Conservation (phyloP, 768 basidiomycete species). For the Goffeauzyma gilvescens region DNA sequence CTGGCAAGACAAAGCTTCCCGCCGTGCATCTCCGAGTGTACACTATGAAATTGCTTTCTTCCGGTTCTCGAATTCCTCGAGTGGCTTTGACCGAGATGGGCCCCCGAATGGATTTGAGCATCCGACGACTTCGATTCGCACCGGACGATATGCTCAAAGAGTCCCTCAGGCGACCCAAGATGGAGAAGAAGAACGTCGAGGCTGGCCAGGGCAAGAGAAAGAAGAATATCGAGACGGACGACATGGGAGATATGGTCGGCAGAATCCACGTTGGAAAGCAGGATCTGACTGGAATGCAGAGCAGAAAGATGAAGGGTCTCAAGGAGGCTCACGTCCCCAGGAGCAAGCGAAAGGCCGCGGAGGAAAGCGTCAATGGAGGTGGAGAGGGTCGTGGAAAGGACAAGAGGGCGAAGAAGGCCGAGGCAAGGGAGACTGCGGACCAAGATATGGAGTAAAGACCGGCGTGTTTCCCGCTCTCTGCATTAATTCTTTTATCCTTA, state of each 20-base stretch:
- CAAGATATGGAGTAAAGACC: too few species aligned
- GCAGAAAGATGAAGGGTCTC: constrained; percentile 90
- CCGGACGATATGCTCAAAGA: constrained; percentile 62
- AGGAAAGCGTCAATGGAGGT: neutral
- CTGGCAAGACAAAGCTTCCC: constrained; percentile 39
- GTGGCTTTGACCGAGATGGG: constrained; percentile 77
- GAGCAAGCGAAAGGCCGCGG: constrained; percentile 13
- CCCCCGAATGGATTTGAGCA: constrained; percentile 61
- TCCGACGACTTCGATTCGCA: constrained; percentile 56
- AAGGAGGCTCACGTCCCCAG: constrained; percentile 33
- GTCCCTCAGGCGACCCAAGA: constrained; percentile 64
- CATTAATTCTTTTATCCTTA: too few species aligned
- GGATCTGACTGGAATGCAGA: constrained; percentile 67
- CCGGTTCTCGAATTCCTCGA: constrained; percentile 61
- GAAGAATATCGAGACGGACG: constrained; percentile 86
- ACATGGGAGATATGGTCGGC: constrained; percentile 91
- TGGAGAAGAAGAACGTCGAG: constrained; percentile 73
- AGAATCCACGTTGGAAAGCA: constrained; percentile 75
- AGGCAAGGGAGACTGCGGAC: too few species aligned
- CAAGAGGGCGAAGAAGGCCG: neutral
- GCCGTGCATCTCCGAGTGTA: constrained; percentile 77
- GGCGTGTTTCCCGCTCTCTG: too few species aligned
- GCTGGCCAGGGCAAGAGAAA: constrained; percentile 60
- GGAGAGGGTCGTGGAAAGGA: constrained; percentile 1
- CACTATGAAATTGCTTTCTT: constrained; percentile 50